phyloP scores from a whole-genome alignment of 768 basidiomycete species.

The Lactarius sanguifluus region DNA sequence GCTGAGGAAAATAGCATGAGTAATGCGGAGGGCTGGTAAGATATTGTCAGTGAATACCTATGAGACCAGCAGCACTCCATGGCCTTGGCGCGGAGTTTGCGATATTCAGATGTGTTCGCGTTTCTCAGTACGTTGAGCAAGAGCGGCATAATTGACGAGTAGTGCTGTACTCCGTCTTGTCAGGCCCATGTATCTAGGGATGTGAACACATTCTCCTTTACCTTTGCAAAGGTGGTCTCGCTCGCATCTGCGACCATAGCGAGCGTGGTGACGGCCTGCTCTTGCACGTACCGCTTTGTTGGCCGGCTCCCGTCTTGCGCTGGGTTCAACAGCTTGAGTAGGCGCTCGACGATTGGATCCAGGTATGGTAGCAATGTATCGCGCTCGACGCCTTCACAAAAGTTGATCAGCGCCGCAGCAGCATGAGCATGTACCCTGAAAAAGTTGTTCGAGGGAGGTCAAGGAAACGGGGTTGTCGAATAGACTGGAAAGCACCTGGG shows the following conservation, averaged over 20 bases:
- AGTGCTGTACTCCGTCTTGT: slow-evolving; percentile 45
- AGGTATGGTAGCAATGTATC: slow-evolving; percentile 75
- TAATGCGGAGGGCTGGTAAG: neutral
- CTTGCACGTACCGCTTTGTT: slow-evolving; percentile 70
- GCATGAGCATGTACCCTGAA: slow-evolving; percentile 82
- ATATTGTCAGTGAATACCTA: slow-evolving; percentile 51
- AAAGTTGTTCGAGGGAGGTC: slow-evolving; percentile 4
- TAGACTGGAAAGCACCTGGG: slow-evolving; percentile 49
- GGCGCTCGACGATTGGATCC: slow-evolving; percentile 73
- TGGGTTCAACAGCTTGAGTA: slow-evolving; percentile 66
- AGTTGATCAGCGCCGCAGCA: slow-evolving; percentile 85
- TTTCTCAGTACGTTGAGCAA: slow-evolving; percentile 73
- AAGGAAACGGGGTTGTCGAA: neutral
- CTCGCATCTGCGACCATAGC: slow-evolving; percentile 90
- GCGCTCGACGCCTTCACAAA: slow-evolving; percentile 82
- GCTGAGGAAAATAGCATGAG: slow-evolving; percentile 44
- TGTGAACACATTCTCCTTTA: slow-evolving; percentile 29
- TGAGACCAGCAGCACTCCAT: slow-evolving; percentile 91
- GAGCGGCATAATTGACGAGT: slow-evolving; percentile 77
- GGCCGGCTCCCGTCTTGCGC: slow-evolving; percentile 40
- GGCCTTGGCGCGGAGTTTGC: slow-evolving; percentile 72
- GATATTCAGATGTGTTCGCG: slow-evolving; percentile 64
- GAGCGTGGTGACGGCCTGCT: slow-evolving; percentile 83
- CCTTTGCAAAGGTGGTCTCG: slow-evolving; percentile 74
- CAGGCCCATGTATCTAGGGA: neutral